These are phyloP conservation scores for Myochromella boudieri DNA, from an alignment of 768 basidiomycete genomes.

Conservation along the genomic window DNA sequence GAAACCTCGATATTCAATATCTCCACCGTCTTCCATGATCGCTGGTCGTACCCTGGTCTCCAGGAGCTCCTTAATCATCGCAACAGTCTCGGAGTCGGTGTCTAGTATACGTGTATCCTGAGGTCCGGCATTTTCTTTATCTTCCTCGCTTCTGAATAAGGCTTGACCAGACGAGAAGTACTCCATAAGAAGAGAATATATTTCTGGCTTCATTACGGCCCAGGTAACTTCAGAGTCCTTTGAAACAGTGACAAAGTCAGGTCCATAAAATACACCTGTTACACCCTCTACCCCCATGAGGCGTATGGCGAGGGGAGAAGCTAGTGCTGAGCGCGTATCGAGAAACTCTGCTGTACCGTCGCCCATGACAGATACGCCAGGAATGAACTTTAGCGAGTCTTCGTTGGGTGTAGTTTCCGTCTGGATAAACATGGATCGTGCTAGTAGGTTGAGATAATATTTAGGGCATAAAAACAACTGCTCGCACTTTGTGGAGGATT, in stretches of 20 bases:
- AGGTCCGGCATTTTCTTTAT: conserved; percentile 78
- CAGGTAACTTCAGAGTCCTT: conserved; percentile 86
- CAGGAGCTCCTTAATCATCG: conserved; percentile 97
- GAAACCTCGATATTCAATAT: conserved; percentile 95
- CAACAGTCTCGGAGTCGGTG: conserved; percentile 93
- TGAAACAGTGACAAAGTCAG: conserved; percentile 96
- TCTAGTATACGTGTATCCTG: conserved; percentile 94
- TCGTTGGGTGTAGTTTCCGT: conserved; percentile 97
- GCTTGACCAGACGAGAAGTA: conserved; percentile 90
- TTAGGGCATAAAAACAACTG: background rate
- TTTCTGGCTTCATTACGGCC: conserved; percentile 93
- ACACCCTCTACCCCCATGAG: conserved; percentile 96
- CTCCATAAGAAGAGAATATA: conserved; percentile 96
- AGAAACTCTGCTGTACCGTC: conserved; percentile 93
- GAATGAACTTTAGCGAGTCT: conserved; percentile 97
- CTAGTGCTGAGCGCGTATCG: conserved; percentile 79
- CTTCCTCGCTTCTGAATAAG: conserved; percentile 83
- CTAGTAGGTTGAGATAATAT: conserved; percentile 32
- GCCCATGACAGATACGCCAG: conserved; percentile 85
- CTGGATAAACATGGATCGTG: conserved; percentile 96
- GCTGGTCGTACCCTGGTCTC: conserved; percentile 95
- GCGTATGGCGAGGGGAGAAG: conserved; percentile 92
- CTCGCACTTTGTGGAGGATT: conserved; percentile 32
- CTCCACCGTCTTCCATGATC: conserved; percentile 99
- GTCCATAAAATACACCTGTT: conserved; percentile 87